Conservation (phyloP, 2,329 filamentous ascomycete genomes). For the Phialocephala sp. region DNA sequence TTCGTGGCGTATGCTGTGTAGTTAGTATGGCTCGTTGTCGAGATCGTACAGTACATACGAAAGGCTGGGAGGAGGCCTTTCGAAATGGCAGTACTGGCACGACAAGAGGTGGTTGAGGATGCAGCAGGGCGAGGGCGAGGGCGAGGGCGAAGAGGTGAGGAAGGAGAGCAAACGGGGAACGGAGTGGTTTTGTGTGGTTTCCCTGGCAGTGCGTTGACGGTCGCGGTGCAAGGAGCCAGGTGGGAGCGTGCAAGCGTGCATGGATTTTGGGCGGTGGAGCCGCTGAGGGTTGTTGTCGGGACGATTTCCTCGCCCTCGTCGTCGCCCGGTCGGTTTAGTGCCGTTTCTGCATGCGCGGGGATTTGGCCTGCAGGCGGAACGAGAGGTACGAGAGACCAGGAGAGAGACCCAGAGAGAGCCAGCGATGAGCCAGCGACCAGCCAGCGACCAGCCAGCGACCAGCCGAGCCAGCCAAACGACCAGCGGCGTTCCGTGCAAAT, state of each 20-base stretch:
- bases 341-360: slow-evolving; percentile 10
- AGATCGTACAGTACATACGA: slow-evolving; percentile 33
- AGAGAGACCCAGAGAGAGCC: not conserved
- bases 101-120: slow-evolving; percentile 21
- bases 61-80: slow-evolving; percentile 37
- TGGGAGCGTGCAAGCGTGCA: not conserved
- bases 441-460: not conserved
- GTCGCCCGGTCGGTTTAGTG: slow-evolving; percentile 3
- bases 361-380: not conserved
- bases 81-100: slow-evolving; percentile 27
- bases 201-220: slow-evolving; percentile 4
- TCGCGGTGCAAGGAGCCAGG: not conserved
- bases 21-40: slow-evolving; percentile 25
- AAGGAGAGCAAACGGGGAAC: slow-evolving; percentile 15
- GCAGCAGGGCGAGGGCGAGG: slow-evolving; percentile 15
- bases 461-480: not conserved
- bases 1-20: slow-evolving; percentile 19
- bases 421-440: not conserved
- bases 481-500: not conserved
- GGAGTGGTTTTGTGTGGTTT: slow-evolving; percentile 12
- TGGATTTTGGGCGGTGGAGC: slow-evolving; percentile 19
- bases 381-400: not conserved
- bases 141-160: slow-evolving; percentile 20
- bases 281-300: slow-evolving; percentile 33
- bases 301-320: slow-evolving; percentile 29